A percentile compares a stretch with the other conserved stretches of the same genome.
phyloP scores from a whole-genome alignment of 2,329 filamentous ascomycete species.

The Cercospora zeae-maydis region DNA sequence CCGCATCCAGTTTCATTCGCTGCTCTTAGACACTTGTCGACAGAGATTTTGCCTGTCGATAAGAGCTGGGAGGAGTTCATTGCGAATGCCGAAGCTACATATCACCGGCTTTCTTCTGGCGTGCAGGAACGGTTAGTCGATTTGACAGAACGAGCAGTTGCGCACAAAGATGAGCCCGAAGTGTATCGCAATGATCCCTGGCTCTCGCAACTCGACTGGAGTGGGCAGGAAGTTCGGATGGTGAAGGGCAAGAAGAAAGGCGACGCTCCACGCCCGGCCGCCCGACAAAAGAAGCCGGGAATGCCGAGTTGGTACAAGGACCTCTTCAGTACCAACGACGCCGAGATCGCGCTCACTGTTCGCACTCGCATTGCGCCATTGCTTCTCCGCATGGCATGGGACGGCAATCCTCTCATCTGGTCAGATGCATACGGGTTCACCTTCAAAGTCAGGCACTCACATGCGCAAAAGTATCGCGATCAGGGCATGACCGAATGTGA shows the following conservation, averaged over 20 bases:
- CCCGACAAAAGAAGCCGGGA: conserved; percentile 86
- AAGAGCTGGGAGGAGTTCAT: conserved; percentile 85
- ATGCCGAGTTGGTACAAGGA: conserved; percentile 97
- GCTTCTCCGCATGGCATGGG: conserved; percentile 80
- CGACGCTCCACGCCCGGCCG: conserved; percentile 71
- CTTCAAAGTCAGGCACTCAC: conserved; percentile 66
- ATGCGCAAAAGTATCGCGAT: conserved; percentile 62
- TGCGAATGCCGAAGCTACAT: conserved; percentile 77
- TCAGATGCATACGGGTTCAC: conserved; percentile 92
- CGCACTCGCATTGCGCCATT: conserved; percentile 84
- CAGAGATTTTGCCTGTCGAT: conserved; percentile 87
- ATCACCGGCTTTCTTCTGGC: conserved; percentile 69
- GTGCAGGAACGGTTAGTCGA: conserved; percentile 71
- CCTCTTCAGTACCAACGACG: conserved; percentile 67
- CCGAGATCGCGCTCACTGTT: conserved; percentile 73
- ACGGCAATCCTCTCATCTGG: conserved; percentile 86
- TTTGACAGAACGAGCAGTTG: conserved; percentile 72
- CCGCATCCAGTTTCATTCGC: conserved; percentile 97
- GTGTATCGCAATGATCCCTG: conserved; percentile 79
- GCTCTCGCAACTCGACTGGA: conserved; percentile 93
- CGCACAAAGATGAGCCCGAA: conserved; percentile 65
- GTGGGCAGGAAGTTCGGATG: conserved; percentile 86
- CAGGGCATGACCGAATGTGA: conserved; percentile 72
- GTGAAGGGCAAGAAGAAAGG: conserved; percentile 85
- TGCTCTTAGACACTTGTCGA: conserved; percentile 85